Percentiles rank a stretch among this genome's conserved stretches.
Evolutionary conservation across 768 basidiomycete species (phyloP).

Genomic region (Mrakia gelida): DNA sequence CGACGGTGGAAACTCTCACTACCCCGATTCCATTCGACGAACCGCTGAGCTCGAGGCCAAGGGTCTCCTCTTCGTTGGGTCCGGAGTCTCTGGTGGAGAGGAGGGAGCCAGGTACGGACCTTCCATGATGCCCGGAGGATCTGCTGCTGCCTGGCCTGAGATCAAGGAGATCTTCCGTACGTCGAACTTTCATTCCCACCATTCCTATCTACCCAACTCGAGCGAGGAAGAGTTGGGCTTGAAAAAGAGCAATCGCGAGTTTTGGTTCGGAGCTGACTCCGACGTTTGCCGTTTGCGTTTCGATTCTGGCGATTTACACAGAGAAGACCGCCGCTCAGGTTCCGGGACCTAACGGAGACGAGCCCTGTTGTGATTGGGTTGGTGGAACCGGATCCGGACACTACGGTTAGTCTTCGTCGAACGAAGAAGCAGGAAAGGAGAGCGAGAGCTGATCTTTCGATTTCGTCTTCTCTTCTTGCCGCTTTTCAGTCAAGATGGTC

Average conservation of each 20-base stretch:
- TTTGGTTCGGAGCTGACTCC: neutral
- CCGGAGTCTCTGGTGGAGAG: constrained; percentile 98
- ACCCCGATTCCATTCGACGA: constrained; percentile 95
- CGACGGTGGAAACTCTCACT: constrained; percentile 99
- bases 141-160: constrained; percentile 83
- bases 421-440: neutral
- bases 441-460: neutral
- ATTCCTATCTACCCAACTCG: too few species aligned
- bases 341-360: constrained; percentile 54
- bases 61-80: constrained; percentile 94
- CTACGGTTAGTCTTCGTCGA: constrained; percentile 51
- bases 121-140: constrained; percentile 98
- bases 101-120: constrained; percentile 97
- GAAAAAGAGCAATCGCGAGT: neutral
- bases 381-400: constrained; percentile 92
- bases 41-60: constrained; percentile 86
- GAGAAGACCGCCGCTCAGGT: constrained; percentile 92
- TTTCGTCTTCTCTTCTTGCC: neutral
- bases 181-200: too few species aligned
- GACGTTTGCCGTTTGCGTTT: neutral
- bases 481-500: constrained; percentile 77
- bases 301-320: constrained; percentile 31
- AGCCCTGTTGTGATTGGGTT: constrained; percentile 99
- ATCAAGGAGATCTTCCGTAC: constrained; percentile 93
- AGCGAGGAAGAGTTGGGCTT: too few species aligned